Percentiles rank a stretch among this genome's conserved stretches.
Conservation (phyloP, 2,329 filamentous ascomycete species). For the Colletotrichum graminicola region DNA sequence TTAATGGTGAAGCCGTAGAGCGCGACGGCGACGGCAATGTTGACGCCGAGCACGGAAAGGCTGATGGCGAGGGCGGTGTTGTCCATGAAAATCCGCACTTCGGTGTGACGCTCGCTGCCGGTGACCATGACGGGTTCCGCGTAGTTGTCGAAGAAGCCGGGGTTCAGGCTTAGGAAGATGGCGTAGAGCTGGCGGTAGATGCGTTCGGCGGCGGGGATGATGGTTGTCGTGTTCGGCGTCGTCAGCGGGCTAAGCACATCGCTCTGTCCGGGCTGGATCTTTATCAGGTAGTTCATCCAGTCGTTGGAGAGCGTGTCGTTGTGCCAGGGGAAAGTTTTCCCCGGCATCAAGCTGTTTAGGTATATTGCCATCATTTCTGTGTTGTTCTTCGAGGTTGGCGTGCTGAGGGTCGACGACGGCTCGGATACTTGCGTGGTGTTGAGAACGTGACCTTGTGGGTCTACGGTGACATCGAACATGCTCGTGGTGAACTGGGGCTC, state of each 20-base stretch:
- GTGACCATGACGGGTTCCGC: neutral
- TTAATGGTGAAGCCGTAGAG: slow-evolving; percentile 59
- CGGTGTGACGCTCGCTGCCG: slow-evolving; percentile 43
- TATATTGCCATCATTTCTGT: slow-evolving; percentile 35
- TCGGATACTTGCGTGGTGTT: slow-evolving; percentile 40
- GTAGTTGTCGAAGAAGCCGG: slow-evolving; percentile 51
- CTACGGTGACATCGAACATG: slow-evolving; percentile 51
- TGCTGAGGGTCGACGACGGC: slow-evolving; percentile 39
- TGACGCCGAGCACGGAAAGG: slow-evolving; percentile 56
- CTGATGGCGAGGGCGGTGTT: slow-evolving; percentile 59
- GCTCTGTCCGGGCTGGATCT: slow-evolving; percentile 46
- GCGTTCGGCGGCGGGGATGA: slow-evolving; percentile 42
- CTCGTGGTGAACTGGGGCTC: slow-evolving; percentile 48
- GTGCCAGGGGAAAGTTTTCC: slow-evolving; percentile 54
- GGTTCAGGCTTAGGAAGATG: slow-evolving; percentile 56
- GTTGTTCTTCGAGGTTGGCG: slow-evolving; percentile 38
- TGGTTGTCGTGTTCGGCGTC: slow-evolving; percentile 42
- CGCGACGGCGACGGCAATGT: slow-evolving; percentile 55
- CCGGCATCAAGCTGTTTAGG: slow-evolving; percentile 28
- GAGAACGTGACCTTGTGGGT: slow-evolving; percentile 46
- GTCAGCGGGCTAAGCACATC: slow-evolving; percentile 50
- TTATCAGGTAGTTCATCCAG: slow-evolving; percentile 63
- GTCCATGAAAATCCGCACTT: slow-evolving; percentile 63
- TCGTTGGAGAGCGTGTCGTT: slow-evolving; percentile 59
- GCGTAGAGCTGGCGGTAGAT: slow-evolving; percentile 48